Evolutionary conservation across 345 rosid genomes (phyloP).

Genomic region (Eutrema heterophyllum): DNA sequence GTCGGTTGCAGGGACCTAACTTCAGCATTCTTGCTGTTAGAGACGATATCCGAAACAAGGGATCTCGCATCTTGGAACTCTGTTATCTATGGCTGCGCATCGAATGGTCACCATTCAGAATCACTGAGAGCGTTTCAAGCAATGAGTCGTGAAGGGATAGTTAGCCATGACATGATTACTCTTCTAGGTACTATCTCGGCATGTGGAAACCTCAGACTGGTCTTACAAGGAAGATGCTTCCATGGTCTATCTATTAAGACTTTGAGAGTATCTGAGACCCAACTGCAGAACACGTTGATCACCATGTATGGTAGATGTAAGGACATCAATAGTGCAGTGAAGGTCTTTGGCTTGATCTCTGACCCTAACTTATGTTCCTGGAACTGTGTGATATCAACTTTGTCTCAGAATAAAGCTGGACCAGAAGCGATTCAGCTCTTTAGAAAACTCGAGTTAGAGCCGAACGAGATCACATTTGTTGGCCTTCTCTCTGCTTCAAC

Average conservation of each 20-base stretch:
- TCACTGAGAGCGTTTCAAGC: conserved; percentile 40
- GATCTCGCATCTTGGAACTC: conserved; percentile 52
- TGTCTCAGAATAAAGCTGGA: conserved; percentile 56
- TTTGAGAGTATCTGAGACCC: conserved; percentile 32
- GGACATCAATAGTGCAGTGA: conserved; percentile 42
- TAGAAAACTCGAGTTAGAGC: conserved; percentile 35
- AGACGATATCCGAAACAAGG: conserved; percentile 13
- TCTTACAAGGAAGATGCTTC: conserved; percentile 39
- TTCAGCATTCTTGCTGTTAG: conserved; percentile 34
- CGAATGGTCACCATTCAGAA: conserved; percentile 29
- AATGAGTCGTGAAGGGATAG: conserved; percentile 36
- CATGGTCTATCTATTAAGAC: conserved; percentile 50
- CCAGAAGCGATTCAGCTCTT: conserved; percentile 47
- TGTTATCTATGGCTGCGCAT: conserved; percentile 40
- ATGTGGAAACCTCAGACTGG: conserved; percentile 45
- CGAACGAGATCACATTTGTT: conserved; percentile 54
- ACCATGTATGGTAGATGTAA: conserved; percentile 61
- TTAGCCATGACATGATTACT: conserved; percentile 39
- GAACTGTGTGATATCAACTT: conserved; percentile 64
- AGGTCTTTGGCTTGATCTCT: conserved; percentile 34
- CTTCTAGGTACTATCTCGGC: conserved; percentile 40
- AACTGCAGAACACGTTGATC: conserved; percentile 52
- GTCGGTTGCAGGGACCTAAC: conserved; percentile 32
- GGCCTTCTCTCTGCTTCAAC: conserved; percentile 53
- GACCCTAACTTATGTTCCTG: conserved; percentile 58